Evolutionary conservation across 164 flowering plant genomes (phyloP).

Genomic region (Aristolochia californica): DNA sequence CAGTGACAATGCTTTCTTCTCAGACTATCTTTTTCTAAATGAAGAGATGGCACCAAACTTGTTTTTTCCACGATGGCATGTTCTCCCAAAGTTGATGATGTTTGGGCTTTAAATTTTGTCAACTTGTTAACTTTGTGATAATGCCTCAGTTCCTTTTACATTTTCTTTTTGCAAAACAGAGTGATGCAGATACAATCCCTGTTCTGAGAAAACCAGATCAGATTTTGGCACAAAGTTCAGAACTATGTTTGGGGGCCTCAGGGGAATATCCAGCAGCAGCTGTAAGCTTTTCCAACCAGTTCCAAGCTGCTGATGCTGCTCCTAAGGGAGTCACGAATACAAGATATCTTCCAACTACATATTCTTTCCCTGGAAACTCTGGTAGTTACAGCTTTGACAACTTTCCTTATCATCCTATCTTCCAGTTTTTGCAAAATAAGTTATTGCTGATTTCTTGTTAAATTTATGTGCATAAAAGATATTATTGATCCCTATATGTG

Average conservation of each 20-base stretch:
- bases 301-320: constrained; percentile 21
- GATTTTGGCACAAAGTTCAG: constrained; percentile 29
- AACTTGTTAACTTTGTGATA: too few relatives aligned
- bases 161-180: constrained; percentile 28
- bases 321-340: constrained; percentile 25
- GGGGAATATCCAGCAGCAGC: constrained; percentile 25
- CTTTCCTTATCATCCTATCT: too few relatives aligned
- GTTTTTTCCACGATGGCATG: too few relatives aligned
- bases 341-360: constrained; percentile 31
- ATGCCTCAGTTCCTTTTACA: neutral
- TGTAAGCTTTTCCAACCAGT: constrained; percentile 24
- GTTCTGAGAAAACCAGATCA: constrained; percentile 27
- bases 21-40: too few relatives aligned
- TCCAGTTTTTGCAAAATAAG: too few relatives aligned
- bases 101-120: too few relatives aligned
- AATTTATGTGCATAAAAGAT: too few relatives aligned
- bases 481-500: too few relatives aligned
- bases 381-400: constrained; percentile 20
- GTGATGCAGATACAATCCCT: constrained; percentile 10
- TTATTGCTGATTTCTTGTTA: too few relatives aligned
- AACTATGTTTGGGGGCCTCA: constrained; percentile 20
- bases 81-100: too few relatives aligned
- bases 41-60: too few relatives aligned
- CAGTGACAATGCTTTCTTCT: too few relatives aligned
- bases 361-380: constrained; percentile 43